Evolutionary conservation across 305 asterid species (phyloP).

Genomic region (Rubia occidens): DNA sequence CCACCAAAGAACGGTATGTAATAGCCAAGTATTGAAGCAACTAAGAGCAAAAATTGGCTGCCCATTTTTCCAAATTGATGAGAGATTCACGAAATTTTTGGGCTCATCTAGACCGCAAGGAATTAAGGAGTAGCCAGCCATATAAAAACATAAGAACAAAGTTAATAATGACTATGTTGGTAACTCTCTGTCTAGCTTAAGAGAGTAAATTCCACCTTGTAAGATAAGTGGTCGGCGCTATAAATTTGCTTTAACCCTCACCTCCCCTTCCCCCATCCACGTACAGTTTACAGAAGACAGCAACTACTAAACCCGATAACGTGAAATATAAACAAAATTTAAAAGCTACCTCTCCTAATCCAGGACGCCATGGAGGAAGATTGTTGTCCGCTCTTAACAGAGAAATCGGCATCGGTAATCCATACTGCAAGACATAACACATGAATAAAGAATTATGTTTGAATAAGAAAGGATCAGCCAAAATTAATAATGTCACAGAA

Average conservation of each 20-base stretch:
- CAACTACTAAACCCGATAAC: not conserved
- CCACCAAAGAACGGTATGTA: too few species aligned
- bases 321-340: not conserved
- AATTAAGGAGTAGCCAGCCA: not conserved
- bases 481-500: not conserved
- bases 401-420: constrained; percentile 76
- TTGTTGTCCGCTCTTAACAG: constrained; percentile 92
- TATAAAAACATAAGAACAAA: not conserved
- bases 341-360: constrained; percentile 62
- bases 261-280: not conserved
- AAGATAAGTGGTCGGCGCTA: too few species aligned
- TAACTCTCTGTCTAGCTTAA: too few species aligned
- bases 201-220: too few species aligned
- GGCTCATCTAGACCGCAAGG: not conserved
- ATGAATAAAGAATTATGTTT: not conserved
- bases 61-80: too few species aligned
- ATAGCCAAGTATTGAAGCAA: too few species aligned
- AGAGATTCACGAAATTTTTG: too few species aligned
- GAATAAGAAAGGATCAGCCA: not conserved
- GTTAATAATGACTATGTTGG: not conserved
- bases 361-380: constrained; percentile 95
- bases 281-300: not conserved
- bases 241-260: too few species aligned
- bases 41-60: too few species aligned
- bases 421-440: constrained; percentile 50